A percentile compares a stretch with the other conserved stretches of the same genome.
Conservation (phyloP, 179 eudicot species). For the Dionaea muscipula region DNA sequence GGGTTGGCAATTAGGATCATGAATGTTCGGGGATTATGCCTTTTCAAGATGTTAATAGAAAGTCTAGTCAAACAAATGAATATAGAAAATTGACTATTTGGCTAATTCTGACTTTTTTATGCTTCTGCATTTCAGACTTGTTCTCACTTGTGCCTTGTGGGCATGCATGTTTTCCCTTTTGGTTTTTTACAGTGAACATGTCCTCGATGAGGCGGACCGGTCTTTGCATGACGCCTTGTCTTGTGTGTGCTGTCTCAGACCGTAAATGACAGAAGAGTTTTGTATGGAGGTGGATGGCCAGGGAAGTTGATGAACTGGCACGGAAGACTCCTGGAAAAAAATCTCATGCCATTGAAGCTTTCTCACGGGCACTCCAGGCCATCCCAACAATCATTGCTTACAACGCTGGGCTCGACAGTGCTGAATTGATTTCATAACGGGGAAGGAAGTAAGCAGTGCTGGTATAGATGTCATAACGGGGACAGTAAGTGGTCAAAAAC, state of each 20-base stretch:
- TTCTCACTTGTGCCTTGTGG: background rate
- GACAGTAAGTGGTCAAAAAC: conserved; percentile 47
- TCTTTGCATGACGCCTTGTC: conserved; percentile 95
- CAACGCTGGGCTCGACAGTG: conserved; percentile 96
- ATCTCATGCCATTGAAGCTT: conserved; percentile 97
- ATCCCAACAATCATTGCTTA: conserved; percentile 94
- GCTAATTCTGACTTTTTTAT: no score
- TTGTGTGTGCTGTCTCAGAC: conserved; percentile 93
- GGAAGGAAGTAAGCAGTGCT: conserved; percentile 57
- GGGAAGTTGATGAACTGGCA: conserved; percentile 92
- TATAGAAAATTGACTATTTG: no score
- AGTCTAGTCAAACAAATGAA: no score
- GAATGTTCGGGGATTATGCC: no score
- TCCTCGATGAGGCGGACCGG: conserved; percentile 96
- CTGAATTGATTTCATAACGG: conserved; percentile 77
- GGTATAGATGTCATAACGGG: conserved; percentile 92
- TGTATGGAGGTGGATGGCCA: conserved; percentile 99
- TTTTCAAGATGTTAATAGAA: no score
- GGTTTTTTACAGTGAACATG: conserved; percentile 87
- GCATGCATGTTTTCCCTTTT: background rate
- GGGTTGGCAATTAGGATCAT: no score
- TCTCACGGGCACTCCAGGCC: conserved; percentile 83
- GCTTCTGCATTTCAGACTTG: no score
- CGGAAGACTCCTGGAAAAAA: conserved; percentile 88
- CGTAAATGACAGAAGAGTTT: conserved; percentile 81